These are phyloP conservation scores for Aspergillus asperescens DNA, from an alignment of 495 filamentous ascomycete species.

Conservation along the genomic window DNA sequence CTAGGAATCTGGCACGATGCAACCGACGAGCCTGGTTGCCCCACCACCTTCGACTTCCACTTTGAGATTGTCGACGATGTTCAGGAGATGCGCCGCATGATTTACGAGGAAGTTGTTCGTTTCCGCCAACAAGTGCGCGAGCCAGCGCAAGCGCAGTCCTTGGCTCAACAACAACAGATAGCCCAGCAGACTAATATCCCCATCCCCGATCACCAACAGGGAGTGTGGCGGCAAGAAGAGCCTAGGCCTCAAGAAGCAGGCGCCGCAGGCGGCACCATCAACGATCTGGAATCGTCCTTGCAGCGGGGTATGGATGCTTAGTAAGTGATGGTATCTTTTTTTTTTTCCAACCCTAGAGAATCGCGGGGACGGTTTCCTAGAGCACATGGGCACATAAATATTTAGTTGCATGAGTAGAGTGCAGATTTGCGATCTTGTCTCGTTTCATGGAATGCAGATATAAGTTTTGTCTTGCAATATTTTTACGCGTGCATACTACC, in stretches of 20 bases:
- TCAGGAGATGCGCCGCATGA: conserved; percentile 92
- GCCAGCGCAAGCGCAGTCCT: conserved; percentile 47
- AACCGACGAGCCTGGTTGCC: conserved; percentile 88
- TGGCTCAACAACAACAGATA: conserved; percentile 37
- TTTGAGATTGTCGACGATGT: conserved; percentile 96
- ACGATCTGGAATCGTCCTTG: conserved; percentile 78
- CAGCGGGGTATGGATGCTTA: conserved; percentile 70
- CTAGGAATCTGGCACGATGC: conserved; percentile 98
- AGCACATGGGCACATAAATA: conserved; percentile 1
- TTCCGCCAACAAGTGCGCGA: conserved; percentile 75
- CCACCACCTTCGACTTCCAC: conserved; percentile 92
- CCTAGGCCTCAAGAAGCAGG: conserved; percentile 78
- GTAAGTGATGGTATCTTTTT: conserved; percentile 2
- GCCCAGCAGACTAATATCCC: conserved; percentile 55
- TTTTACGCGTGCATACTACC: not conserved
- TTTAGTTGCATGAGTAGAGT: conserved; percentile 12
- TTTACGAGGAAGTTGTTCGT: conserved; percentile 79
- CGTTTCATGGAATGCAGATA: conserved; percentile 1
- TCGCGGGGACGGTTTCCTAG: conserved; percentile 19
- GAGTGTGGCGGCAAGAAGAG: conserved; percentile 73
- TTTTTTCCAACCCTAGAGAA: conserved; percentile 10
- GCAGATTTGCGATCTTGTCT: not conserved
- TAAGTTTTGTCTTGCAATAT: not conserved
- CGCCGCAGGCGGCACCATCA: conserved; percentile 44
- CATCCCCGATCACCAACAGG: conserved; percentile 63